Evolutionary conservation across 176 grass and related monocot species (phyloP).

Genomic region (Eleusine indica): DNA sequence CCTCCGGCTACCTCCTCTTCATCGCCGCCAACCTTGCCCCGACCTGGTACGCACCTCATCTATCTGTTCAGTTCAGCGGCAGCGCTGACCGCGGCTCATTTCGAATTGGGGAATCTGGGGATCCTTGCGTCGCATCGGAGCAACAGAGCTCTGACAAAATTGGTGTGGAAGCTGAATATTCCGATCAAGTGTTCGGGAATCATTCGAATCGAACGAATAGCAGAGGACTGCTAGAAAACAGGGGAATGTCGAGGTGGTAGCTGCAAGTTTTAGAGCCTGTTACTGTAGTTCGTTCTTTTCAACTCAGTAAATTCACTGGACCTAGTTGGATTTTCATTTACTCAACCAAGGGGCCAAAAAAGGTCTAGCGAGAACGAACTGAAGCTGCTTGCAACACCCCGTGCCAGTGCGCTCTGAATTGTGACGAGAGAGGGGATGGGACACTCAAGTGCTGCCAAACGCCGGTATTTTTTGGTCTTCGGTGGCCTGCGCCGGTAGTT

Average conservation of each 20-base stretch:
- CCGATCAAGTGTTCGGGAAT: background rate
- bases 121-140: background rate
- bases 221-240: background rate
- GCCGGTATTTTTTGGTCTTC: background rate
- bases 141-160: background rate
- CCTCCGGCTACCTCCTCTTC: constrained; percentile 86
- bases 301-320: too few relatives aligned
- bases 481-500: background rate
- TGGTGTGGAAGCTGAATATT: background rate
- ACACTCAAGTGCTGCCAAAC: background rate
- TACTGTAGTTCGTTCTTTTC: background rate
- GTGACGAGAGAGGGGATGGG: background rate
- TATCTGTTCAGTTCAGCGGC: background rate
- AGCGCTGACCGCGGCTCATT: background rate
- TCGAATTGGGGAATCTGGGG: background rate
- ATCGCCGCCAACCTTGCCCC: constrained; percentile 87
- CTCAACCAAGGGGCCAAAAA: too few relatives aligned
- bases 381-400: background rate
- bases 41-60: constrained; percentile 52
- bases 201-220: background rate
- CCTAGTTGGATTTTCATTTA: background rate
- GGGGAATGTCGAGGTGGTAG: background rate
- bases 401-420: background rate
- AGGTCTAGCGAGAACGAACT: too few relatives aligned
- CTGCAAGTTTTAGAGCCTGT: background rate